These are phyloP conservation scores for Globomyces pollinis-pini DNA, from an alignment of 192 early-diverging fungal genomes.

Conservation along the genomic window DNA sequence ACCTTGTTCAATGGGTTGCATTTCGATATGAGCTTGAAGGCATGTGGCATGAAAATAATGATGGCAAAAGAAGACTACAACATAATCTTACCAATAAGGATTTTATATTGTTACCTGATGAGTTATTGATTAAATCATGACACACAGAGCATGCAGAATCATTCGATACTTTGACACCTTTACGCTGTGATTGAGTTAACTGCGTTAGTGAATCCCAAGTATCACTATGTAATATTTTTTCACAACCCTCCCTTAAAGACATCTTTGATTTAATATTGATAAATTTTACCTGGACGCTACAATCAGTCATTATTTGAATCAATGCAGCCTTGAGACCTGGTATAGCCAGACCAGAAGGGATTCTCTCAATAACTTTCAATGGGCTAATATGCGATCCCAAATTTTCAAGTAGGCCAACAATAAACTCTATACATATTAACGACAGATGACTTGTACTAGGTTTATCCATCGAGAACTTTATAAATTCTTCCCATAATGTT, in stretches of 20 bases:
- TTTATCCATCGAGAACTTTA: slow-evolving; percentile 91
- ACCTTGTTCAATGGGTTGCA: no score
- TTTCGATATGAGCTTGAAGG: slow-evolving; percentile 30
- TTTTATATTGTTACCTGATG: slow-evolving; percentile 22
- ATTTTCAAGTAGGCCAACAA: slow-evolving; percentile 84
- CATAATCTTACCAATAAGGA: slow-evolving; percentile 12
- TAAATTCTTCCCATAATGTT: slow-evolving; percentile 89
- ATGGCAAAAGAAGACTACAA: slow-evolving; percentile 83
- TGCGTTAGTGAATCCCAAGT: slow-evolving; percentile 32
- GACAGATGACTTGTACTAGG: slow-evolving; percentile 53
- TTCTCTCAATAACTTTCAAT: slow-evolving; percentile 65
- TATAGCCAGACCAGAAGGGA: slow-evolving; percentile 73
- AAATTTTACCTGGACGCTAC: slow-evolving; percentile 58
- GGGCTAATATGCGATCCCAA: slow-evolving; percentile 83
- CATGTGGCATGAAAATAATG: slow-evolving; percentile 85
- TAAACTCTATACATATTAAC: slow-evolving; percentile 65
- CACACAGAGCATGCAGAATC: background rate
- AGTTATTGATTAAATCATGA: slow-evolving; percentile 1
- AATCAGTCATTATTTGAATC: slow-evolving; percentile 86
- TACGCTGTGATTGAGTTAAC: background rate
- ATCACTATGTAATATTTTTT: slow-evolving; percentile 83
- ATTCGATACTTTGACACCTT: background rate
- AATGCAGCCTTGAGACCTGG: slow-evolving; percentile 73
- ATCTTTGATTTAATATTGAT: slow-evolving; percentile 48
- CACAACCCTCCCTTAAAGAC: slow-evolving; percentile 83